Conservation (phyloP, 2,329 filamentous ascomycete genomes). For the Chalaropsis ovoidea region DNA sequence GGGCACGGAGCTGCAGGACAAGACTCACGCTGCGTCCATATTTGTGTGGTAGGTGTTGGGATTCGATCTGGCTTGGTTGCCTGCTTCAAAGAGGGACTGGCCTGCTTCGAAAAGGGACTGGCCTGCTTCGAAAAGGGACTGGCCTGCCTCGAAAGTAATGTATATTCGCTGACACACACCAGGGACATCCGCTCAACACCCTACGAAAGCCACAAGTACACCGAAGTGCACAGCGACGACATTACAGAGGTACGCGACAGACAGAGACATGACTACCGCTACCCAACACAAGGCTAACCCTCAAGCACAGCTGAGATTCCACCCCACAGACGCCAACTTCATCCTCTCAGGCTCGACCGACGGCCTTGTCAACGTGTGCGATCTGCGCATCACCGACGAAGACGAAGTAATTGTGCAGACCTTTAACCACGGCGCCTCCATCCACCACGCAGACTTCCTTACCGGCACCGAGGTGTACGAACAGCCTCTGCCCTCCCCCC, state of each 20-base stretch:
- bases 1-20: slow-evolving; percentile 61
- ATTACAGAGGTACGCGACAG: slow-evolving; percentile 41
- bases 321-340: slow-evolving; percentile 49
- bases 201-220: slow-evolving; percentile 44
- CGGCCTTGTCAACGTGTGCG: slow-evolving; percentile 66
- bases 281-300: not conserved
- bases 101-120: too few species aligned
- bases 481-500: not conserved
- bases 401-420: slow-evolving; percentile 70
- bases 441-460: slow-evolving; percentile 66
- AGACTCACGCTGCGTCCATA: slow-evolving; percentile 51
- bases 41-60: slow-evolving; percentile 45
- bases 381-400: slow-evolving; percentile 59
- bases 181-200: slow-evolving; percentile 50
- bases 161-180: not conserved
- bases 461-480: slow-evolving; percentile 53
- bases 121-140: too few species aligned
- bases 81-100: too few species aligned
- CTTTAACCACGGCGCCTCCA: slow-evolving; percentile 64
- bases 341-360: slow-evolving; percentile 71
- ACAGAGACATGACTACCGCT: not conserved
- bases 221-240: slow-evolving; percentile 58
- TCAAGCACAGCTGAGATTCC: slow-evolving; percentile 37
- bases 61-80: not conserved
- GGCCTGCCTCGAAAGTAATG: not conserved